phyloP scores from a whole-genome alignment of 75 land plant species.

The Sequoiadendron giganteum region DNA sequence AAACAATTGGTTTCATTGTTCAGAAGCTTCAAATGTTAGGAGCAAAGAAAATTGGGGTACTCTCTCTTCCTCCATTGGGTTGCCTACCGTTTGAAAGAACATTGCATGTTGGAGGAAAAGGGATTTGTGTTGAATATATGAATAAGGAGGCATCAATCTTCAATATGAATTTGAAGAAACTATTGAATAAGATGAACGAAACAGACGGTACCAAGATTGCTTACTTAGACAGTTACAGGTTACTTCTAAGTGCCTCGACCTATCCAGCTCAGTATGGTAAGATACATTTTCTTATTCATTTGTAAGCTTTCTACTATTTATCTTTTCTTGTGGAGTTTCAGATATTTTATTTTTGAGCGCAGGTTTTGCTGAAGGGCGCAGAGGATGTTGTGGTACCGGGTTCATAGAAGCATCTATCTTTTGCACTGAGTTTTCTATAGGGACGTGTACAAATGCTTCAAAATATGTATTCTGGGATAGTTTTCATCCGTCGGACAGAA shows the following conservation, averaged over 20 bases:
- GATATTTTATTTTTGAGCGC: background rate
- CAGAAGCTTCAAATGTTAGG: conserved; percentile 67
- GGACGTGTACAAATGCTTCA: conserved; percentile 20
- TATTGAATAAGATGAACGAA: conserved; percentile 24
- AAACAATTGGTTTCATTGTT: background rate
- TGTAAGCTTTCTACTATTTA: background rate
- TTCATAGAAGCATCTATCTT: background rate
- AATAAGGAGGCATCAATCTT: conserved; percentile 58
- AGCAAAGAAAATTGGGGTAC: conserved; percentile 66
- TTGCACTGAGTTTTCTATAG: conserved; percentile 9
- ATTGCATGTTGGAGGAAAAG: conserved; percentile 33
- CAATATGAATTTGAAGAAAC: conserved; percentile 47
- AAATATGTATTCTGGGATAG: conserved; percentile 23
- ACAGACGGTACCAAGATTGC: conserved; percentile 42
- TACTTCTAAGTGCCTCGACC: conserved; percentile 43
- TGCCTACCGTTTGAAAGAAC: conserved; percentile 74
- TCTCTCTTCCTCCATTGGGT: conserved; percentile 85
- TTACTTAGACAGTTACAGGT: conserved; percentile 55
- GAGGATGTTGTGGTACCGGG: conserved; percentile 28
- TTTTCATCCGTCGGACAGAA: conserved; percentile 15
- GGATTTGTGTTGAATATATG: conserved; percentile 43
- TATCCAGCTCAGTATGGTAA: conserved; percentile 59
- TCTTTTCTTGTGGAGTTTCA: background rate
- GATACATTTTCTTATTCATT: background rate
- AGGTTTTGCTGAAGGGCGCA: conserved; percentile 20